Base-by-base conservation (phyloP, 2,329 filamentous ascomycete genomes). In the Neophaeococcomyces mojaviensis region DNA sequence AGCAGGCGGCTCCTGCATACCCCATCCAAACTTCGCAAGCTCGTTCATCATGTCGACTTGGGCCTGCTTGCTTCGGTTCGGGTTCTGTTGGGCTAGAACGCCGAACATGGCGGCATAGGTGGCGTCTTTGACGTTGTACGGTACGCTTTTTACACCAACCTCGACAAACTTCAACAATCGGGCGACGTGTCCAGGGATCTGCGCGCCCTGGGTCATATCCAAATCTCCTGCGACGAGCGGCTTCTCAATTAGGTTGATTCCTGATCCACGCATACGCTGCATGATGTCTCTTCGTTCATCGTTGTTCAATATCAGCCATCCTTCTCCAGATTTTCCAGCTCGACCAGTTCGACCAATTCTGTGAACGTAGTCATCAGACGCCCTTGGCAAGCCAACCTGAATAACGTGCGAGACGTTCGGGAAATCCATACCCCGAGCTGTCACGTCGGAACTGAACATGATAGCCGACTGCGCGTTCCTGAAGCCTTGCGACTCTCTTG, bases 401-500 rank as follows among this genome's bases (percentile, higher is more conserved):
- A 73, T 59, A 28, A 73, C 70, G 10, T 71, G 59, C 20, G 69
- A 67, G 48, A 73, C 69, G 46, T 72, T 70, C 16, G 70, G 70
- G 56, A 73, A 73, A 52, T 73, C 70, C 69, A 73, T 72, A 22
- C 70, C 70, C 42, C 70, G 66, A 8, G 70, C 70, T 9, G 72
- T 68, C 3, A 55, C 64, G 46, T 67, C 64, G 1, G 70, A 72
- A 18, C 74, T 73, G 45, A 77, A 71, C 52, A 77, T 60, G 43
- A 77, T 68, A 20, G 73, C 74, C 13, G 65, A 62, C 1, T 63
- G 57, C 15, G 68, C 60, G 46, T 69, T 46, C 37, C 86, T 81
- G 78, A 96, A 98, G 20, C 57, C 61, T 0, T 90, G 79, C 1
- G 90, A 81, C 30, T 79, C 79, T 38, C 64, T 69, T 2, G 87